These are phyloP conservation scores for Diaporthe ilicicola DNA, from an alignment of 2,329 filamentous ascomycete genomes.

Conservation along the genomic window DNA sequence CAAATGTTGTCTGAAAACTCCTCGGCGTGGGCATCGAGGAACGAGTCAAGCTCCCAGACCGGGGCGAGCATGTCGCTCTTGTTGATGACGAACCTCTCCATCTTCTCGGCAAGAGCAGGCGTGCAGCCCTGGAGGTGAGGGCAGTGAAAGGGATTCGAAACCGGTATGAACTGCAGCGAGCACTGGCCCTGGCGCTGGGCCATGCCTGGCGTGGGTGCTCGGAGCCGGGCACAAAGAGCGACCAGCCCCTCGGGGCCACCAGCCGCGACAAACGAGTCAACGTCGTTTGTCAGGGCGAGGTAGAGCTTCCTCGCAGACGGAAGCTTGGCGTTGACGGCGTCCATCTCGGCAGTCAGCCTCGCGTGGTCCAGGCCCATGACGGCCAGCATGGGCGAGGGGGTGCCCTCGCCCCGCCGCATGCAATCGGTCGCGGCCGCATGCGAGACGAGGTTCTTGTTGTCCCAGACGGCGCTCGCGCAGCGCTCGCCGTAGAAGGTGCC, in stretches of 20 bases:
- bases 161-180: constrained; percentile 92
- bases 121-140: constrained; percentile 94
- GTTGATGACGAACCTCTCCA: constrained; percentile 82
- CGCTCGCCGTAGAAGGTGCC: constrained; percentile 98
- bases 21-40: constrained; percentile 77
- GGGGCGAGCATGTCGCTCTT: constrained; percentile 79
- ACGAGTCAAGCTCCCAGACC: constrained; percentile 89
- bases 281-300: constrained; percentile 95
- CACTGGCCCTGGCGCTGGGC: constrained; percentile 79
- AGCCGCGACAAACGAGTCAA: constrained; percentile 95
- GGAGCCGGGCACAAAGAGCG: constrained; percentile 90
- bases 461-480: constrained; percentile 94
- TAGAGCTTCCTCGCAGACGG: constrained; percentile 71
- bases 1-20: constrained; percentile 80
- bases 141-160: constrained; percentile 92
- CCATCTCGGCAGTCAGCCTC: not conserved
- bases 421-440: constrained; percentile 77
- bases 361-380: not conserved
- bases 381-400: constrained; percentile 72
- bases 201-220: constrained; percentile 44
- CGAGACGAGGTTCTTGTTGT: constrained; percentile 91
- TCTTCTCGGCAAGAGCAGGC: constrained; percentile 93
- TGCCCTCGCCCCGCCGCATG: constrained; percentile 89
- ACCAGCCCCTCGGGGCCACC: constrained; percentile 95
- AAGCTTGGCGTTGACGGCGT: not conserved